Evolutionary conservation across 2,329 filamentous ascomycete species (phyloP).

Genomic region (Calonectria pseudoturangicola): DNA sequence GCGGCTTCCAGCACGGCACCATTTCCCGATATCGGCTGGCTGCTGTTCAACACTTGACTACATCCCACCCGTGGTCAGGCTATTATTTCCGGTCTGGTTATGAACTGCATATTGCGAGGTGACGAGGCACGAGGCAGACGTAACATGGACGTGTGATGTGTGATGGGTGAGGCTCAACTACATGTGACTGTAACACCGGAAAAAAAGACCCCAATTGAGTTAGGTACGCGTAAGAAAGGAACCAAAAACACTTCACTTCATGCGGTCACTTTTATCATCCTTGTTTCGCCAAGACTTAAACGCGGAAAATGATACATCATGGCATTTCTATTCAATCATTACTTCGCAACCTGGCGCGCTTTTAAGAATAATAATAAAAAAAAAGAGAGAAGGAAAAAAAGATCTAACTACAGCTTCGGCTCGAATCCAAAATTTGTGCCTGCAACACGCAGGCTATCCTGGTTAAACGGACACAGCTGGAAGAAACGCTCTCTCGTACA

Average conservation of each 20-base stretch:
- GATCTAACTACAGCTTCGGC: constrained; percentile 66
- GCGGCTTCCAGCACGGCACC: not conserved
- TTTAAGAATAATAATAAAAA: not conserved
- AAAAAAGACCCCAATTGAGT: not conserved
- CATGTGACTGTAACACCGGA: not conserved
- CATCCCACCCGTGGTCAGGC: not conserved
- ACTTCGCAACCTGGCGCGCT: constrained; percentile 12
- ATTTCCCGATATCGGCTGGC: constrained; percentile 14
- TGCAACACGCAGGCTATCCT: constrained; percentile 71
- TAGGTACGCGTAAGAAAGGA: not conserved
- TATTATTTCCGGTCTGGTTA: not conserved
- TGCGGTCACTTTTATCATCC: not conserved
- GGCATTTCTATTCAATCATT: constrained; percentile 18
- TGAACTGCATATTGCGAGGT: not conserved
- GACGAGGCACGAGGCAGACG: not conserved
- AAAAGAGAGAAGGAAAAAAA: not conserved
- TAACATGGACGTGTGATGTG: not conserved
- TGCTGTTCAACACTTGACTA: not conserved
- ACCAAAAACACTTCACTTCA: not conserved
- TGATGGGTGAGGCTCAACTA: not conserved
- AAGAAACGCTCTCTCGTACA: constrained; percentile 82
- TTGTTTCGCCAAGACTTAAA: constrained; percentile 10
- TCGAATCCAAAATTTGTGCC: constrained; percentile 72
- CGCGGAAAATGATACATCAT: not conserved
- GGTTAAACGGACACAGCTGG: constrained; percentile 76